Base-by-base conservation (phyloP, 2,329 filamentous ascomycete species). In the Colletotrichum destructivum region DNA sequence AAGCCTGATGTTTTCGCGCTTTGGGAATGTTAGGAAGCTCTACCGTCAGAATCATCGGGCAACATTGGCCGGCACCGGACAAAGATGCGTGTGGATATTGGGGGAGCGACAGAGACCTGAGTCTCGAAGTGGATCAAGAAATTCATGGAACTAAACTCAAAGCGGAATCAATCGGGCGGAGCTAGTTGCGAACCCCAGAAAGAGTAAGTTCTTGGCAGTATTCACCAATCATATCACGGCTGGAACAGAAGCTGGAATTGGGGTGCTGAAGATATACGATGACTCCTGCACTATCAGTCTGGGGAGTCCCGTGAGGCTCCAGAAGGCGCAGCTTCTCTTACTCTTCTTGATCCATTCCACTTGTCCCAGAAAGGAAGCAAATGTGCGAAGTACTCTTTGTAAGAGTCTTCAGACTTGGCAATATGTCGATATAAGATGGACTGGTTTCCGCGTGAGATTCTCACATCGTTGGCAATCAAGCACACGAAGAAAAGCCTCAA, bases 131-230 rank as follows among this genome's bases (percentile, higher is more conserved):
- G 49, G 61, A 35, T 44, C 47, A 2, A 0, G 18, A 9, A 3
- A 6, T 16, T 35, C 31, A 18, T 15, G 15, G 4, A 54, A 54
- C 70, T 49, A 74, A 70, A 23, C 70, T 66, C 51, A 49, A 71
- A 56, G 26, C 18, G 62, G 73, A 73, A 74, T 49, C 63, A 67
- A 46, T 73, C 40, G 66, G 38, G 73, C 73, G 73, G 57, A 63
- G 63, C 73, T 73, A 67, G n/a, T n/a, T 7, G 42, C 26, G 13
- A 46, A 56, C 21, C 23, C 35, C 23, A 21, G 21, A 13, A 15
- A 52, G 44, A 51, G 40, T 7, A n/a, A 40, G 40, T 42, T 2
- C 23, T 40, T 38, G 31, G 35, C 13, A n/a, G 13, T 23, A 21
- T 46, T 59, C 3, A 11, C 66, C 61, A 69, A 65, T 69, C 46